phyloP scores from a whole-genome alignment of 2,329 filamentous ascomycete genomes.

The Penicillium sp. region DNA sequence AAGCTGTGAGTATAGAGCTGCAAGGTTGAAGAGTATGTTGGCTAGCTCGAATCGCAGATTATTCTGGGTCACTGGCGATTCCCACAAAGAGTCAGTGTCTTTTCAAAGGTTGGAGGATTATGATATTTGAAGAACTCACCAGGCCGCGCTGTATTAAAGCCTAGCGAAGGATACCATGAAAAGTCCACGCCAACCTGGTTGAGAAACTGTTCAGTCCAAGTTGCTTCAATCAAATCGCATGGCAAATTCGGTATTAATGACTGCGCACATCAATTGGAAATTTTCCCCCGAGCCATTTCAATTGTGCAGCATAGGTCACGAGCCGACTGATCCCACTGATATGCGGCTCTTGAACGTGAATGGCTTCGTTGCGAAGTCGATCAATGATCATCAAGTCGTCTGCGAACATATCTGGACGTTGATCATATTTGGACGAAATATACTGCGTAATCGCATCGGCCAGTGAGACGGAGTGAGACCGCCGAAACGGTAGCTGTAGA shows the following conservation, averaged over 20 bases:
- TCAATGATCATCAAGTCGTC: conserved; percentile 85
- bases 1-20: conserved; percentile 87
- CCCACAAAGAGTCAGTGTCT: background rate
- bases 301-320: conserved; percentile 84
- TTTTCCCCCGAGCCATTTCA: conserved; percentile 89
- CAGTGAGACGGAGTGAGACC: conserved; percentile 71
- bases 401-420: conserved; percentile 94
- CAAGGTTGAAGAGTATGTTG: conserved; percentile 89
- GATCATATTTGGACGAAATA: conserved; percentile 97
- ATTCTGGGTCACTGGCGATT: conserved; percentile 50
- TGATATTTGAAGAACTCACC: conserved; percentile 24
- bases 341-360: conserved; percentile 84
- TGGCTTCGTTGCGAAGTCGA: conserved; percentile 72
- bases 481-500: conserved; percentile 80
- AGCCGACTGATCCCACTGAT: conserved; percentile 79
- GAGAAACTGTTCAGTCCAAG: too few species aligned
- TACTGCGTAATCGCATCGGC: conserved; percentile 84
- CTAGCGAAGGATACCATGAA: conserved; percentile 88
- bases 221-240: background rate
- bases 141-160: conserved; percentile 76
- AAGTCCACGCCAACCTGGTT: conserved; percentile 84
- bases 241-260: conserved; percentile 5
- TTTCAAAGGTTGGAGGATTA: background rate
- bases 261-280: conserved; percentile 80
- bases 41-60: conserved; percentile 76